Base-by-base conservation (phyloP, 2,329 filamentous ascomycete genomes). In the Dendrostoma leiphaemia region DNA sequence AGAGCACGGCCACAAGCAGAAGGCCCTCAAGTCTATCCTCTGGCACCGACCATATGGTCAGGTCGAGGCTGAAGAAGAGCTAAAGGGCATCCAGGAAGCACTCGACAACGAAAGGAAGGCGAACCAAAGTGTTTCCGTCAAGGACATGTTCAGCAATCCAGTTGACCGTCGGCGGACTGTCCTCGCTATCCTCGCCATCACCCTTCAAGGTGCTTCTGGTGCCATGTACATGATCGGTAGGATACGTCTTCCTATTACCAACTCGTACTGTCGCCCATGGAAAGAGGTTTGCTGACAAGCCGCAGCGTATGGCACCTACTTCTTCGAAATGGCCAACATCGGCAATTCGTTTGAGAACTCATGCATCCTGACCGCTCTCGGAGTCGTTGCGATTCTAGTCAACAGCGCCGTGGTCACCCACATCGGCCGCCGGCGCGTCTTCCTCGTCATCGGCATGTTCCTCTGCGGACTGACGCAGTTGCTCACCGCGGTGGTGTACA, bases 281-380 rank as follows among this genome's bases (percentile, higher is more conserved):
- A 1, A 40, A 21, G 2, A 2, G 15, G 3, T 28, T 37, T 15
- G 21, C 51, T 58, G 29, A 57, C 31, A 9, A 3, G 7, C 10
- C 61, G 64, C 28, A 80, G 79, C 76, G 1, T 81, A 79, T 59
- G 73, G 74, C 23, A 83, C 80, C 1, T 84, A 84, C 64, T 84
- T 84, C 71, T 81, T 84, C 63, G 74, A 78, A 61, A 83, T 83
- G 76, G 79, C 81, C 32, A 71, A 76, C 43, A 77, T 84, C 4
- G 72, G 76, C 31, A 72, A 79, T 46, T 73, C 80, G 8, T 84
- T 84, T 62, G 75, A 78, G 61, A 83, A 83, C 66, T 71, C 75
- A 13, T 82, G 81, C 62, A 80, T 83, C 43, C 71, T 83, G 13
- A 76, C 71, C 28, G 74, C 73, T 6, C 73, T 82, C 45, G 80